Conservation (phyloP, 176 grass and related monocot species). For the Dactylis glomerata region DNA sequence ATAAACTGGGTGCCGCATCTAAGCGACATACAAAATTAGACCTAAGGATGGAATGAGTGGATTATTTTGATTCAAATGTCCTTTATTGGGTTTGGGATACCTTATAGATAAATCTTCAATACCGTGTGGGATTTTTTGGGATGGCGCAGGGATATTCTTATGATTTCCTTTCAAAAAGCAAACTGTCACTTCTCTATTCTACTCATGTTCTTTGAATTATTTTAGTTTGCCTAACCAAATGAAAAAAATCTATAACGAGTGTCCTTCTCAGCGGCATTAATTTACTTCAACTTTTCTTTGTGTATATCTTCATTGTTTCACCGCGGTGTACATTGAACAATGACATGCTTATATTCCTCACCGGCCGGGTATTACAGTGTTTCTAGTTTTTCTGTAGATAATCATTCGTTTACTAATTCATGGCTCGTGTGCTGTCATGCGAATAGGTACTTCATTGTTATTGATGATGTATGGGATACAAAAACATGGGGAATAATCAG, state of each 20-base stretch:
- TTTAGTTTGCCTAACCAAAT: no score
- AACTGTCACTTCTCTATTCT: no score
- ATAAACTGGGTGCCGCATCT: background rate
- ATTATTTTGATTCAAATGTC: background rate
- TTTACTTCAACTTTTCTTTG: background rate
- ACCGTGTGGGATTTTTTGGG: background rate
- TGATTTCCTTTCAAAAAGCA: no score
- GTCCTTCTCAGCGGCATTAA: no score
- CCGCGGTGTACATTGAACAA: background rate
- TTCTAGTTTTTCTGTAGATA: background rate
- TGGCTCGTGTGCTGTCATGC: background rate
- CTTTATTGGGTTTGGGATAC: background rate
- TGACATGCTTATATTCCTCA: background rate
- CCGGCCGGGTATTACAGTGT: background rate
- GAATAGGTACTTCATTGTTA: background rate
- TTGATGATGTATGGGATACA: background rate
- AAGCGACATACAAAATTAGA: background rate
- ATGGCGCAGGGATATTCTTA: no score
- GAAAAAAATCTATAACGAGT: no score
- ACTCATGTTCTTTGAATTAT: no score
- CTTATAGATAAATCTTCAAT: background rate
- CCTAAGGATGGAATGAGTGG: background rate
- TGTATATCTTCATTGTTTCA: background rate
- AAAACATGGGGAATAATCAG: background rate
- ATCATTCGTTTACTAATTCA: background rate